A percentile compares a stretch with the other conserved stretches of the same genome.
phyloP scores from a whole-genome alignment of 768 basidiomycete genomes.

The Candolleomyces efflorescens region DNA sequence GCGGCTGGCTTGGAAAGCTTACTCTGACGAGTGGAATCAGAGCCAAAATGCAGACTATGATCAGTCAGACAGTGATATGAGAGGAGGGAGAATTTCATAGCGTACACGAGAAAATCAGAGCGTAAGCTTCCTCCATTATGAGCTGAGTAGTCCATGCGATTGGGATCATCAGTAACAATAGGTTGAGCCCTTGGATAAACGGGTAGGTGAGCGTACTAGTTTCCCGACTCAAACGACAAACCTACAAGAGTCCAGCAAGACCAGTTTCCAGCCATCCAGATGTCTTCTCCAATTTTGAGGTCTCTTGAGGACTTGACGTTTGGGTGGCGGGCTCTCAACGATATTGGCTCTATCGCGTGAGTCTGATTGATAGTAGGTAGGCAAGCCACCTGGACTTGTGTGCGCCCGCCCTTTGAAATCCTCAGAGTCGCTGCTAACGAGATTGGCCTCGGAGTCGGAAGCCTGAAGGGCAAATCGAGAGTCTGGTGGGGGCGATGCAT shows the following conservation, averaged over 20 bases:
- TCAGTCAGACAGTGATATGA: not conserved
- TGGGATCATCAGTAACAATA: slow-evolving; percentile 62
- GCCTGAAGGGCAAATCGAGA: slow-evolving; percentile 12
- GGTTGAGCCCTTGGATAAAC: slow-evolving; percentile 55
- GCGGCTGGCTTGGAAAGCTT: slow-evolving; percentile 6
- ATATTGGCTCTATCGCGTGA: slow-evolving; percentile 2
- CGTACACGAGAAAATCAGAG: slow-evolving; percentile 61
- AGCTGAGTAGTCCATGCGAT: slow-evolving; percentile 60
- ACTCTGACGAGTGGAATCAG: slow-evolving; percentile 81
- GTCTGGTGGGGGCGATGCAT: not conserved
- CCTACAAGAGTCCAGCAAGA: slow-evolving; percentile 23
- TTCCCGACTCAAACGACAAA: not conserved
- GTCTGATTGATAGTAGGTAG: slow-evolving; percentile 16
- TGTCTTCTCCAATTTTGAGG: not conserved
- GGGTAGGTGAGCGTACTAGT: not conserved
- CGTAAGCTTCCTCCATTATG: slow-evolving; percentile 42
- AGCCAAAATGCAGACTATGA: slow-evolving; percentile 58
- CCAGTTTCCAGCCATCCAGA: slow-evolving; percentile 21
- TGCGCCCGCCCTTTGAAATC: slow-evolving; percentile 3
- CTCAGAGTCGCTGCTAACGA: slow-evolving; percentile 12
- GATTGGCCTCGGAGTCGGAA: slow-evolving; percentile 13
- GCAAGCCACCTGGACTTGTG: slow-evolving; percentile 10
- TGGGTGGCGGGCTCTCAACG: not conserved
- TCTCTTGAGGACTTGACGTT: not conserved
- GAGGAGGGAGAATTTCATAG: not conserved